Evolutionary conservation across 2,329 filamentous ascomycete species (phyloP), one percentile per base, ranked within the genome.

Genomic region (Penicillium griseofulvum): DNA sequence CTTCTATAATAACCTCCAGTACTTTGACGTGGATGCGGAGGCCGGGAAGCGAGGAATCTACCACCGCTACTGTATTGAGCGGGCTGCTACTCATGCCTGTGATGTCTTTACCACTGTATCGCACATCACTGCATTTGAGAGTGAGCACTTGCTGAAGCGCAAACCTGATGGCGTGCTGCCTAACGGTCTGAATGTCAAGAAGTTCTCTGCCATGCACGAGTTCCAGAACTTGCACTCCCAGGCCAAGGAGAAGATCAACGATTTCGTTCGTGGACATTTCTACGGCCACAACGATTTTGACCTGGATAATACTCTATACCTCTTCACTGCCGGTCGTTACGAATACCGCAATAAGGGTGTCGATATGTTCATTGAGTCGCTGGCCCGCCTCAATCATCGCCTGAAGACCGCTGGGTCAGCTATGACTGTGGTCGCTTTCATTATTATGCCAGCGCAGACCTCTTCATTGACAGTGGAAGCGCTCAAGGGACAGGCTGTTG

Each of bases 81-180:
- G 94, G 61, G 93, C 90, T 44, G 90, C 93, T 22, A 87, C 94
- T 19, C 94, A 99, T 73, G 84, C 91, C 7, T 89, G 89, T 64
- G 94, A 99, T 76, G 94, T 99, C 68, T 97, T 99, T 78, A 99
- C 94, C 22, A 99, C 94, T 1, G 94, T 99, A 57, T 97, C 93
- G 17, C 94, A 97, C 75, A 97, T 99, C 70, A 99, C 94, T 5
- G 94, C 94, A 10, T 97, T 96, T 75, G 94, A 99, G 77, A 96
- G 91, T 68, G 94, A 99, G 80, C 93, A 99, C 77, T 77, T 99
- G 65, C 83, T 99, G 62, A 97, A 97, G 83, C 88, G 94, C 62
- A 97, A 97, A 78, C 94, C 94, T 1, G 94, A 99, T 66, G 94
- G 94, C 39, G 94, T 99, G 7, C 76, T 97, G 64, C 94, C 94